phyloP scores from a whole-genome alignment of 2,329 filamentous ascomycete species.

The Trichophyton rubrum region DNA sequence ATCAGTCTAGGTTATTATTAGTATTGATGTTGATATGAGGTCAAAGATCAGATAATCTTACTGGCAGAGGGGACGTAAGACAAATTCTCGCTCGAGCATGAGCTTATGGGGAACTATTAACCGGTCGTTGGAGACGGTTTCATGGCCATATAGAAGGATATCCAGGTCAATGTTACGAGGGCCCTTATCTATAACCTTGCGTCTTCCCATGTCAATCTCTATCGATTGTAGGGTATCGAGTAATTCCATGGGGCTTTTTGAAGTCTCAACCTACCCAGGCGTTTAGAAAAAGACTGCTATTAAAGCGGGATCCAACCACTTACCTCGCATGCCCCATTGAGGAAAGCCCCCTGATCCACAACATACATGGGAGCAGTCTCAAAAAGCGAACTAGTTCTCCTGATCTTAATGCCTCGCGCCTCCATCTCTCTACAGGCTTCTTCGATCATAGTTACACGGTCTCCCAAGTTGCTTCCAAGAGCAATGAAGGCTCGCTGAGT shows the following conservation, averaged over 20 bases:
- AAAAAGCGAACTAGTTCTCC: constrained; percentile 76
- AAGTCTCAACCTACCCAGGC: constrained; percentile 59
- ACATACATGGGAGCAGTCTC: constrained; percentile 98
- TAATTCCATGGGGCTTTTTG: constrained; percentile 59
- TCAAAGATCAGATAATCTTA: constrained; percentile 15
- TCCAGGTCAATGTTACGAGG: constrained; percentile 92
- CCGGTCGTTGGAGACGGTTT: constrained; percentile 53
- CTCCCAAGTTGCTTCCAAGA: constrained; percentile 82
- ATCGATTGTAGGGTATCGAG: constrained; percentile 73
- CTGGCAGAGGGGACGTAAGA: constrained; percentile 66
- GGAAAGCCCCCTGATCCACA: constrained; percentile 70
- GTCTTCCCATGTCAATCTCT: constrained; percentile 64
- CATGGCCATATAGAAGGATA: constrained; percentile 67
- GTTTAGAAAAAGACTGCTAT: not conserved
- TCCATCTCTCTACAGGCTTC: constrained; percentile 69
- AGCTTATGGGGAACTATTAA: constrained; percentile 74
- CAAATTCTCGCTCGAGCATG: constrained; percentile 87
- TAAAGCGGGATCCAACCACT: constrained; percentile 21
- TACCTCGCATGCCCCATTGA: constrained; percentile 90
- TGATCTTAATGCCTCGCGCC: constrained; percentile 56
- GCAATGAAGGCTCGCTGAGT: constrained; percentile 57
- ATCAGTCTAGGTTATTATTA: constrained; percentile 7
- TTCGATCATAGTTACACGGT: constrained; percentile 76
- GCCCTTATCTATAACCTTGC: constrained; percentile 82
- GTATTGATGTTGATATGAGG: not conserved